Evolutionary conservation across 805 yeast genomes (phyloP).

Genomic region (Isabelozyma heimii): DNA sequence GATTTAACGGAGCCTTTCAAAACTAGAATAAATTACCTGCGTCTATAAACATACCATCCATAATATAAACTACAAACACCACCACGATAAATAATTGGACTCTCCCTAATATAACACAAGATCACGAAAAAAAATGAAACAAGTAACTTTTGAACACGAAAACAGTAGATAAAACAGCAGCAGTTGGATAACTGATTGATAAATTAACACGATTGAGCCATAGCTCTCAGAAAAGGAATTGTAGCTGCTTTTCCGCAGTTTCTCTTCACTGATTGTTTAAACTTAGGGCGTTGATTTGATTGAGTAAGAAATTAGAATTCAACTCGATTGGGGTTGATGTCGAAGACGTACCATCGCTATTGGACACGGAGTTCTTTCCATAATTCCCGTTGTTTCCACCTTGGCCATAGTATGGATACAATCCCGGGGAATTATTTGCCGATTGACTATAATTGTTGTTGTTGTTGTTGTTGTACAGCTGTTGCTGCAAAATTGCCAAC

Average conservation of each 20-base stretch:
- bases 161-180: not conserved
- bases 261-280: constrained; percentile 17
- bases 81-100: not conserved
- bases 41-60: not conserved
- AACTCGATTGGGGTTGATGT: not conserved
- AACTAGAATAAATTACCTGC: too few relatives aligned
- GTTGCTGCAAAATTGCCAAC: constrained; percentile 17
- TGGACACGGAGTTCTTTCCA: not conserved
- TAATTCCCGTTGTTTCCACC: not conserved
- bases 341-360: constrained; percentile 1
- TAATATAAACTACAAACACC: not conserved
- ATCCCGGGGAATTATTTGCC: constrained; percentile 19
- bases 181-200: too few relatives aligned
- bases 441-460: constrained; percentile 16
- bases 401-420: constrained; percentile 13
- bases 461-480: constrained; percentile 11
- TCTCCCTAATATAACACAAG: not conserved
- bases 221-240: too few relatives aligned
- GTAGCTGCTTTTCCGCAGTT: too few relatives aligned
- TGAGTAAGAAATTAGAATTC: constrained; percentile 14
- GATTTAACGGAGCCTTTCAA: too few relatives aligned
- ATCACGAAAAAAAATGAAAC: not conserved
- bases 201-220: too few relatives aligned
- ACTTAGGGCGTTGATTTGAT: constrained; percentile 33
- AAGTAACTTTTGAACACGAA: not conserved